phyloP scores from a whole-genome alignment of 2,329 filamentous ascomycete species.

The Fusarium sp. region DNA sequence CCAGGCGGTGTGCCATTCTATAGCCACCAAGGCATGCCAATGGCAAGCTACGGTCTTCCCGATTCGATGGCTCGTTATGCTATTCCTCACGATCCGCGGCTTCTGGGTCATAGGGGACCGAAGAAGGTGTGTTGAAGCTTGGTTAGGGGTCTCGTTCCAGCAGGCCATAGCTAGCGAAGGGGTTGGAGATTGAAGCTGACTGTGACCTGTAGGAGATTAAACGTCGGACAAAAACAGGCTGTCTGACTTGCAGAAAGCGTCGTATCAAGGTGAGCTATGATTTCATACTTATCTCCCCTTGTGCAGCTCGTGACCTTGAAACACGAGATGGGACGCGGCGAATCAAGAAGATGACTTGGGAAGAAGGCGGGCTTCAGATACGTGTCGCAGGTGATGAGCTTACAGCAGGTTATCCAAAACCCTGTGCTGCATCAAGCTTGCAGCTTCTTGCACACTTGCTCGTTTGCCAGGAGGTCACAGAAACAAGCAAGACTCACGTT shows the following conservation, averaged over 20 bases:
- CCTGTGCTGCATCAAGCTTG: constrained; percentile 33
- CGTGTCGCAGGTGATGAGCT: constrained; percentile 13
- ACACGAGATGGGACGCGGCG: constrained; percentile 14
- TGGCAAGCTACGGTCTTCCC: constrained; percentile 53
- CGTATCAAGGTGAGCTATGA: constrained; percentile 65
- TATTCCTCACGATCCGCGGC: constrained; percentile 59
- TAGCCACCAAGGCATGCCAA: constrained; percentile 48
- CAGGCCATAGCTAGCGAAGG: background rate
- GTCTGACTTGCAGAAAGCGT: constrained; percentile 68
- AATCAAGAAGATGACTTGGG: constrained; percentile 16
- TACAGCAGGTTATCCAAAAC: constrained; percentile 15
- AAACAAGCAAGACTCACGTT: constrained; percentile 32
- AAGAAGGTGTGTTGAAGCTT: constrained; percentile 62
- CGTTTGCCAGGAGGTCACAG: constrained; percentile 27
- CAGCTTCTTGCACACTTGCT: constrained; percentile 29
- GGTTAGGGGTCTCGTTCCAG: background rate
- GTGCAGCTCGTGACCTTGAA: constrained; percentile 9
- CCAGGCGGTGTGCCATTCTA: constrained; percentile 55
- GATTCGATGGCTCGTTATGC: constrained; percentile 57
- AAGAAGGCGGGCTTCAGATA: constrained; percentile 19
- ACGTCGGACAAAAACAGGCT: constrained; percentile 70
- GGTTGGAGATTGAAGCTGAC: constrained; percentile 26
- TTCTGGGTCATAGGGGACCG: constrained; percentile 59
- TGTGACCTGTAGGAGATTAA: constrained; percentile 63
- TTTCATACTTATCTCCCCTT: constrained; percentile 34